Evolutionary conservation across 805 yeast species (phyloP), one percentile per base, ranked within the genome.

Genomic region (Candida lessepsii): DNA sequence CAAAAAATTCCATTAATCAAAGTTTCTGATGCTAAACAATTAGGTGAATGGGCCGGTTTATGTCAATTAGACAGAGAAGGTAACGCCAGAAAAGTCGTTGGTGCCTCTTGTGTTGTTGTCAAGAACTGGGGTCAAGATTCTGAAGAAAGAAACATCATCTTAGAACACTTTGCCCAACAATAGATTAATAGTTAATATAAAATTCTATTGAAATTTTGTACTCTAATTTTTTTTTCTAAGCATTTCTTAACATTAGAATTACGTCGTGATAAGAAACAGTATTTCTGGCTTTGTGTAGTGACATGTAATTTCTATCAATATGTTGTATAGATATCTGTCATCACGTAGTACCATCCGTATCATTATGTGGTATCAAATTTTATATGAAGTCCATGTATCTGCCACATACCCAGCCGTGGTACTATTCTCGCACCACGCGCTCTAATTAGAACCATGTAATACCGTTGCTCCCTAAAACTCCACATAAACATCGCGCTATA

Each of bases 31-130:
- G 96, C 98, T 70, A 93, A 93, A 85, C 86, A 88, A 80, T 83
- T 93, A 71, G 99, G 99, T 83, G 98, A 93, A 82, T 93, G 99
- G 99, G 98, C 98, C 67, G 99, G 99, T 86, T 81, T 93, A 62
- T 93, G 96, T 81, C 88, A 89, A 78, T 83, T 91, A 66, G 98
- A 93, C 95, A 88, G 96, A 79, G 98, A 93, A 66, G 99, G 99
- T 79, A 89, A 91, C 81, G 96, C 98, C 78, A 89, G 97, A 83
- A 93, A 93, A 88, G 98, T 93, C 65, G 99, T 93, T 72, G 99
- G 99, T 78, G 95, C 96, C 76, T 90, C 98, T 63, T 91, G 96
- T 76, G 97, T 91, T 70, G 99, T 93, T 64, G 87, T 93, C 82
- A 90, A 86, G 83, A 84, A 89, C 95, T 93, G 98, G 98, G 99